A percentile compares a stretch with the other conserved stretches of the same genome.
Evolutionary conservation across 78 protist species (phyloP).

Genomic region (Dictyostelium firmibasis): DNA sequence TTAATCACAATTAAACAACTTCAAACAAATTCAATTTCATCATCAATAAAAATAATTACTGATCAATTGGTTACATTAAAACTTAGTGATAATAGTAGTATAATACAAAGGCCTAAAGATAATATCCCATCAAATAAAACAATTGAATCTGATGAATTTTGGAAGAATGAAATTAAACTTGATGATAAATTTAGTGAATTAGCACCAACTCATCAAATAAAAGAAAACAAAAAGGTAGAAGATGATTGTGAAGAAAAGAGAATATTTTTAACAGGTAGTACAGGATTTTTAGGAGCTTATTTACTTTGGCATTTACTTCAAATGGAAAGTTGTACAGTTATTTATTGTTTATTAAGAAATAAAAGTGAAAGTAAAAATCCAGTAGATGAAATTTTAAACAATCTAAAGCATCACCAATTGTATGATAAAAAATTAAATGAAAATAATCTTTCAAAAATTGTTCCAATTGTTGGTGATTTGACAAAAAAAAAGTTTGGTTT

Average conservation of each 20-base stretch:
- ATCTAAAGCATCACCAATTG: not conserved
- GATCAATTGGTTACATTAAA: not conserved
- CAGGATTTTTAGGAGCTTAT: conserved; percentile 42
- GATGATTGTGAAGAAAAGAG: not conserved
- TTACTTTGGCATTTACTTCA: not conserved
- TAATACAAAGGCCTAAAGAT: too few relatives aligned
- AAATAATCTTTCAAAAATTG: not conserved
- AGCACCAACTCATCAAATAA: too few relatives aligned
- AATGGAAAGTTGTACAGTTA: not conserved
- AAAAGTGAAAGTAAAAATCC: not conserved
- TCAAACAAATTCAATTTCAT: not conserved
- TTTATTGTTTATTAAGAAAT: conserved; percentile 44
- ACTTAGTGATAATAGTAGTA: not conserved
- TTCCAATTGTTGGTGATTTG: conserved; percentile 12
- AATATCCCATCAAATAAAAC: not conserved
- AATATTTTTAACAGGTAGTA: conserved; percentile 51
- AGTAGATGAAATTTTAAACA: not conserved
- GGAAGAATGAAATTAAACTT: conserved; percentile 16
- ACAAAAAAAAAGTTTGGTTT: conserved; percentile 10
- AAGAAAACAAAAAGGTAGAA: not conserved
- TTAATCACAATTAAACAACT: not conserved
- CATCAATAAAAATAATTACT: not conserved
- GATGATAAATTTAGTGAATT: not conserved
- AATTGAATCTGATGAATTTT: not conserved
- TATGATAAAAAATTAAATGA: not conserved